A percentile compares a stretch with the other conserved stretches of the same genome.
Evolutionary conservation across 1,284 basidiomycete genomes (phyloP).

Genomic region (Papiliotrema terrestris): DNA sequence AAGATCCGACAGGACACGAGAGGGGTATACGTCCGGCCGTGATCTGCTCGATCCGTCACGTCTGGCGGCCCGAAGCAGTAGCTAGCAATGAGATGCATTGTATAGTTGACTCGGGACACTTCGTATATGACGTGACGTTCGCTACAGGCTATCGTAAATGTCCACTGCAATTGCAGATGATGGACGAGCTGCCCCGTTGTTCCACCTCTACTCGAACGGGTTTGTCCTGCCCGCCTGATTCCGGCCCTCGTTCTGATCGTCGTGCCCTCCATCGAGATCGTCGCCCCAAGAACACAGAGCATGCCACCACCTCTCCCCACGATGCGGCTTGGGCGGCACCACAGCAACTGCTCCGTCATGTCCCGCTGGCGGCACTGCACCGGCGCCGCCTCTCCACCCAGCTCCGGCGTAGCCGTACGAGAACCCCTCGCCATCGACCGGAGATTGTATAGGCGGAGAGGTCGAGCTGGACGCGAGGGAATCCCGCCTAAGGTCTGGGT

Average conservation of each 20-base stretch:
- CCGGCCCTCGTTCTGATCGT: constrained; percentile 2
- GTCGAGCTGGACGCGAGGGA: constrained; percentile 1
- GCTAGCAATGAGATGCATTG: background rate
- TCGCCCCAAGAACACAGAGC: constrained; percentile 37
- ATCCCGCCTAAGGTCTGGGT: background rate
- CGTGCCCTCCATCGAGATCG: constrained; percentile 28
- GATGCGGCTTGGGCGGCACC: background rate
- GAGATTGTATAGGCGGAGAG: background rate
- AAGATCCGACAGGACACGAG: constrained; percentile 2
- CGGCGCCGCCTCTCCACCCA: constrained; percentile 23
- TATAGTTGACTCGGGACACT: background rate
- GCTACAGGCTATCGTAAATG: background rate
- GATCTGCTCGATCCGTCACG: background rate
- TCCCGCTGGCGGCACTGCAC: background rate
- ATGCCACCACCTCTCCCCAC: constrained; percentile 37
- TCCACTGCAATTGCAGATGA: background rate
- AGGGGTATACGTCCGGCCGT: constrained; percentile 22
- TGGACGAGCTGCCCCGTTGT: constrained; percentile 33
- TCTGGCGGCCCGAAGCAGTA: background rate
- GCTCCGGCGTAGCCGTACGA: constrained; percentile 19
- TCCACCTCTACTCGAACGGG: constrained; percentile 2
- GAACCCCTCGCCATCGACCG: background rate
- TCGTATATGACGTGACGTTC: background rate
- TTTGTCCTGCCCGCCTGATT: constrained; percentile 29
- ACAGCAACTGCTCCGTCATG: too few species aligned